phyloP scores from a whole-genome alignment of 805 yeast genomes.

The Wickerhamomyces rabaulensis region DNA sequence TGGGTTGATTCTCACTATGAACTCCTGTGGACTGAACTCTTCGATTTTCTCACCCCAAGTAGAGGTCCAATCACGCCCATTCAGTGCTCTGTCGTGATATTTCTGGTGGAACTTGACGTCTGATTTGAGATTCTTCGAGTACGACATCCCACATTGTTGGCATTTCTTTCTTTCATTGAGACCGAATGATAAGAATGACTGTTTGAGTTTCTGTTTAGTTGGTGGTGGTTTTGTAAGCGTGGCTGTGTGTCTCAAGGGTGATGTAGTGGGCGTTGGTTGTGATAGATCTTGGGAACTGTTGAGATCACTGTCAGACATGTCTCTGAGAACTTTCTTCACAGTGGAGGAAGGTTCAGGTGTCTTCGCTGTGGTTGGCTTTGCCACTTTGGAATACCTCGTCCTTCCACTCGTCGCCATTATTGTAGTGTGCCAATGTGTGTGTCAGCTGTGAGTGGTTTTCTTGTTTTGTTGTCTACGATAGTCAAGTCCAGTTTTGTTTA shows the following conservation, averaged over 20 bases:
- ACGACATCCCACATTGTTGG: slow-evolving; percentile 50
- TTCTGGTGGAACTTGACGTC: slow-evolving; percentile 45
- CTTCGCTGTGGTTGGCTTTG: not conserved
- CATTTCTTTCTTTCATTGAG: slow-evolving; percentile 31
- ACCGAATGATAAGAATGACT: slow-evolving; percentile 15
- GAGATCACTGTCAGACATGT: not conserved
- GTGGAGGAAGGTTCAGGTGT: not conserved
- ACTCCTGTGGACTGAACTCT: slow-evolving; percentile 15
- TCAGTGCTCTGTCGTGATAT: slow-evolving; percentile 44
- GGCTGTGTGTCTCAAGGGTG: not conserved
- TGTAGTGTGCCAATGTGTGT: too few species aligned
- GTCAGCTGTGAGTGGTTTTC: too few species aligned
- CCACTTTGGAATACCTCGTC: not conserved
- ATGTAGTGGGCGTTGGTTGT: not conserved
- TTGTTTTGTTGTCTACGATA: too few species aligned
- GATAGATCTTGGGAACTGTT: not conserved
- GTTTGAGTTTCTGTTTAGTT: slow-evolving; percentile 5
- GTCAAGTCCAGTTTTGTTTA: not conserved
- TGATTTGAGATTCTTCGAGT: slow-evolving; percentile 31
- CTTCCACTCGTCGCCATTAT: not conserved
- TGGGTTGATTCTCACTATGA: slow-evolving; percentile 32
- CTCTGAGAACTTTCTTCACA: not conserved
- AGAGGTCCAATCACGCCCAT: slow-evolving; percentile 45
- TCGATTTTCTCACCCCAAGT: slow-evolving; percentile 28
- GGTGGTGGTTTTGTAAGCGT: not conserved